Conservation (phyloP, 352 stramenopile genomes). For the Phytophthora agathidicida region DNA sequence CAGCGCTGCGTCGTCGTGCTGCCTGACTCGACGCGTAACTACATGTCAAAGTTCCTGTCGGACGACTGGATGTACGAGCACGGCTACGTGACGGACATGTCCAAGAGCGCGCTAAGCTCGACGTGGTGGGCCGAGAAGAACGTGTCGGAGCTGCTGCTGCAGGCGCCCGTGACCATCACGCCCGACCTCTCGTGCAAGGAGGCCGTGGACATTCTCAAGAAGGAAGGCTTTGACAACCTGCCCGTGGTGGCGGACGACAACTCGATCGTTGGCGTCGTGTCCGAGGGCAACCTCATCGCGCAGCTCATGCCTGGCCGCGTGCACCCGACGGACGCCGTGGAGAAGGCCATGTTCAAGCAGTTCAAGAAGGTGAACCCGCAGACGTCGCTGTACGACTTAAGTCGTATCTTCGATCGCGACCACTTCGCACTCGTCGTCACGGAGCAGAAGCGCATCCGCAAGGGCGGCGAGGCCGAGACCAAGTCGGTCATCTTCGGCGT, state of each 20-base stretch:
- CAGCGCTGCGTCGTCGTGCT: conserved; percentile 96
- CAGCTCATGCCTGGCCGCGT: conserved; percentile 91
- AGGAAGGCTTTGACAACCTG: conserved; percentile 89
- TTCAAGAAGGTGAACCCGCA: conserved; percentile 94
- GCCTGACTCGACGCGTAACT: conserved; percentile 96
- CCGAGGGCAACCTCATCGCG: conserved; percentile 95
- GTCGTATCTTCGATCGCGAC: conserved; percentile 95
- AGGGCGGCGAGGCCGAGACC: conserved; percentile 66
- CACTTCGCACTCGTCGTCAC: conserved; percentile 96
- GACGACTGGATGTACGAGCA: conserved; percentile 96
- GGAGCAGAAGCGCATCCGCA: conserved; percentile 92
- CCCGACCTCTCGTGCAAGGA: conserved; percentile 92
- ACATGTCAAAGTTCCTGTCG: conserved; percentile 98
- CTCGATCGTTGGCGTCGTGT: conserved; percentile 95
- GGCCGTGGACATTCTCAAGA: conserved; percentile 94
- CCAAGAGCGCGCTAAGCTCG: conserved; percentile 79
- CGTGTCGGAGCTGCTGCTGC: conserved; percentile 88
- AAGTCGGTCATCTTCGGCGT: conserved; percentile 95
- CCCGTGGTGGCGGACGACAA: conserved; percentile 82
- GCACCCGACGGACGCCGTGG: conserved; percentile 83
- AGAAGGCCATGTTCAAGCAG: conserved; percentile 96
- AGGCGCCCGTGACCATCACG: conserved; percentile 93
- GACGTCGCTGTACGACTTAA: conserved; percentile 92
- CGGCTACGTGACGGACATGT: conserved; percentile 80
- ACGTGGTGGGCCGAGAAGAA: conserved; percentile 96